Conservation (phyloP, 164 flowering plant genomes). For the Vitis labrusca region DNA sequence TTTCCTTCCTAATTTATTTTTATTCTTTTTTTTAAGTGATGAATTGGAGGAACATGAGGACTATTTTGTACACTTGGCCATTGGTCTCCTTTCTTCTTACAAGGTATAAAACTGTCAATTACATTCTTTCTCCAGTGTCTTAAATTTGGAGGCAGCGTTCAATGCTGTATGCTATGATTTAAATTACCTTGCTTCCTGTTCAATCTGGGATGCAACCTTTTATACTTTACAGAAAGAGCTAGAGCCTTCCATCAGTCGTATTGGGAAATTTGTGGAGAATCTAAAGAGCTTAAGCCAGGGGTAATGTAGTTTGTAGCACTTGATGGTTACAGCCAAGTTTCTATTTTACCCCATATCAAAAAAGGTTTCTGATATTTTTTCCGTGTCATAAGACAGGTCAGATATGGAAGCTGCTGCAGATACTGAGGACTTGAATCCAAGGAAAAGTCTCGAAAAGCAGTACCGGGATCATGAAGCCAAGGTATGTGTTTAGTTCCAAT, state of each 20-base stretch:
- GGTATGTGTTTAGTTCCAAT: constrained; percentile 35
- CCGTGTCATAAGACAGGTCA: constrained; percentile 35
- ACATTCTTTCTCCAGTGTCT: not conserved
- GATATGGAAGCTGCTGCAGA: constrained; percentile 31
- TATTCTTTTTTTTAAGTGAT: constrained; percentile 47
- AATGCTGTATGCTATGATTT: not conserved
- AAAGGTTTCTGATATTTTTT: constrained; percentile 1
- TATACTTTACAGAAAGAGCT: constrained; percentile 57
- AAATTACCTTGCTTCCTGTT: not conserved
- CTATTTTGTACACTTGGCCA: constrained; percentile 61
- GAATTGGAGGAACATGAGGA: constrained; percentile 76
- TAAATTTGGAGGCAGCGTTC: not conserved
- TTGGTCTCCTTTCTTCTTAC: constrained; percentile 52
- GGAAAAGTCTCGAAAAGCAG: constrained; percentile 74
- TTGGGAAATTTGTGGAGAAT: constrained; percentile 68
- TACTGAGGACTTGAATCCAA: constrained; percentile 55
- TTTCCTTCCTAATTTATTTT: constrained; percentile 14
- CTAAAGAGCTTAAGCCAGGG: constrained; percentile 63
- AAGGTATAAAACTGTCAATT: constrained; percentile 24
- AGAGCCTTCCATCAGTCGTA: constrained; percentile 56
- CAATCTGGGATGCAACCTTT: not conserved
- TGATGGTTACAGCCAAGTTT: not conserved
- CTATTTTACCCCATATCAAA: not conserved
- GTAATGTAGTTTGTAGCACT: constrained; percentile 33
- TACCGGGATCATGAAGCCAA: constrained; percentile 77